Evolutionary conservation across 257 asterid genomes (phyloP).

Genomic region (Solanum chiquidenum): DNA sequence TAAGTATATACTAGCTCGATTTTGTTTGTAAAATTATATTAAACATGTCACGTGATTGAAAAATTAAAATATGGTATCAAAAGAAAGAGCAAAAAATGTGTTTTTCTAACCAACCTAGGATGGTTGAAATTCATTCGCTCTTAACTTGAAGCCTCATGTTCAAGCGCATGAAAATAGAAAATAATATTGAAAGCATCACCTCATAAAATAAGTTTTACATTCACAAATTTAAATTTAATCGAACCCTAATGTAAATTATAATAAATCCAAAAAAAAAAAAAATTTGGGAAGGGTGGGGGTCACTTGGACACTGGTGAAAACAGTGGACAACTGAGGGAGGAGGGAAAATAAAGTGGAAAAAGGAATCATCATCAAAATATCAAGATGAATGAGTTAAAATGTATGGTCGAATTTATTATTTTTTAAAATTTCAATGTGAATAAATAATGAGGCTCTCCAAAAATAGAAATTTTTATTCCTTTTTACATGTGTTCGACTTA

Average conservation of each 20-base stretch:
- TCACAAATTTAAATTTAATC: too few relatives aligned
- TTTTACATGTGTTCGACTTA: neutral
- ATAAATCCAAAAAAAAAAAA: too few relatives aligned
- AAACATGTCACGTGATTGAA: neutral
- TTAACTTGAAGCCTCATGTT: too few relatives aligned
- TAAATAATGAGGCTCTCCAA: neutral
- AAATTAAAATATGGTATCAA: too few relatives aligned
- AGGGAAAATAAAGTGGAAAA: neutral
- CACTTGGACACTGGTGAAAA: neutral
- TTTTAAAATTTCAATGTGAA: neutral
- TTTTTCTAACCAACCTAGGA: too few relatives aligned
- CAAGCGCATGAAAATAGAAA: too few relatives aligned
- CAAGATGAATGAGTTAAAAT: neutral
- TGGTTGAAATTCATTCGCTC: too few relatives aligned
- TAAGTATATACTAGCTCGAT: neutral
- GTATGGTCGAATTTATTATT: neutral
- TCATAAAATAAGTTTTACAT: too few relatives aligned
- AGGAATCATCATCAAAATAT: neutral
- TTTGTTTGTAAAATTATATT: neutral
- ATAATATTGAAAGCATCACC: too few relatives aligned
- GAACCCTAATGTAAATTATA: neutral
- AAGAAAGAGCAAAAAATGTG: neutral
- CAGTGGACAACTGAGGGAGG: neutral
- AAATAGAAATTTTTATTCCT: neutral
- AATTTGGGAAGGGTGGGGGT: neutral